A percentile compares a stretch with the other conserved stretches of the same genome.
These are phyloP conservation scores for Rosellinia necatrix DNA, from an alignment of 2,329 filamentous ascomycete species.

Conservation along the genomic window DNA sequence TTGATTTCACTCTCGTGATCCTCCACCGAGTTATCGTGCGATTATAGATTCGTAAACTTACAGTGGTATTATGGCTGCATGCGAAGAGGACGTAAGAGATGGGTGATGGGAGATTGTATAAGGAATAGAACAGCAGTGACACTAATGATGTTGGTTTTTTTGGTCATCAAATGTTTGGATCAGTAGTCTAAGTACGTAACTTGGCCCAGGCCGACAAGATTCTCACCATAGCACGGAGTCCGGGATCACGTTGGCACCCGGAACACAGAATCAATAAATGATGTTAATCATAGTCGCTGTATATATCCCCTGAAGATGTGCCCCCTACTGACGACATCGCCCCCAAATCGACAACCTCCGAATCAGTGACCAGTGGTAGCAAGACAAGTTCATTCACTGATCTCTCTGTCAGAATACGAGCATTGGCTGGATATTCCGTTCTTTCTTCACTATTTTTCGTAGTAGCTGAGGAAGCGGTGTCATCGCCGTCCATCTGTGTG, in stretches of 20 bases:
- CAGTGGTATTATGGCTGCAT: too few species aligned
- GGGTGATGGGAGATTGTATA: too few species aligned
- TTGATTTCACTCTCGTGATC: too few species aligned
- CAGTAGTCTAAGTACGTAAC: too few species aligned
- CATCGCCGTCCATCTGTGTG: neutral
- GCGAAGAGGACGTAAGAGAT: too few species aligned
- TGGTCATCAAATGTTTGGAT: too few species aligned
- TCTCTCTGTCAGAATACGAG: constrained; percentile 10
- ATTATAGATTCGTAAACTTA: too few species aligned
- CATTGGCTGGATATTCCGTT: neutral
- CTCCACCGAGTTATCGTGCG: too few species aligned
- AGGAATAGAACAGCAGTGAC: too few species aligned
- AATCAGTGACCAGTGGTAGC: neutral
- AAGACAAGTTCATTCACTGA: constrained; percentile 13
- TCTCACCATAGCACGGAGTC: neutral
- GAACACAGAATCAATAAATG: constrained; percentile 1
- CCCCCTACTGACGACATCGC: neutral
- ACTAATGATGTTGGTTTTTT: too few species aligned
- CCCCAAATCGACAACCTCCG: neutral
- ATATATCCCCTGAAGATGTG: neutral
- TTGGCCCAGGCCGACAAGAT: too few species aligned
- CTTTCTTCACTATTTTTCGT: neutral
- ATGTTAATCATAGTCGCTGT: neutral
- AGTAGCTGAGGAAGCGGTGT: neutral
- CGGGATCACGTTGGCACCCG: neutral